Percentiles rank a stretch among this genome's conserved stretches.
These are phyloP conservation scores for Claviceps monticola DNA, from an alignment of 2,329 filamentous ascomycete species.

Conservation along the genomic window DNA sequence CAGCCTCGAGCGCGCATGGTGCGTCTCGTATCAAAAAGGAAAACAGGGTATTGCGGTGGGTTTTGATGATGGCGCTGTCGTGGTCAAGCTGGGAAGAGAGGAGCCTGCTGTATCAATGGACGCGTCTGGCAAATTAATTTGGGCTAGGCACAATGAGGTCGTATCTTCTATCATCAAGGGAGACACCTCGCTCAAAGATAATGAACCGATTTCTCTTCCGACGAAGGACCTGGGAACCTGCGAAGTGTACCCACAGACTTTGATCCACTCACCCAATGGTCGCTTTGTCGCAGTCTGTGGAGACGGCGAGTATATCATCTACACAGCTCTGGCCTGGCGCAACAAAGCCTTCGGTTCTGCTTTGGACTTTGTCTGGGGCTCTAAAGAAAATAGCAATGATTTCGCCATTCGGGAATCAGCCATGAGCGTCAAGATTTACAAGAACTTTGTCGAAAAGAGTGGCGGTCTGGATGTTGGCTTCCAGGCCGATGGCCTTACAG, in stretches of 20 bases:
- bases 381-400: conserved; percentile 95
- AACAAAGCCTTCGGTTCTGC: conserved; percentile 97
- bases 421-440: conserved; percentile 92
- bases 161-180: conserved; percentile 90
- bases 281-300: conserved; percentile 72
- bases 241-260: conserved; percentile 89
- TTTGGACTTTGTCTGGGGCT: conserved; percentile 91
- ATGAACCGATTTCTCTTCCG: conserved; percentile 68
- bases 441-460: conserved; percentile 88
- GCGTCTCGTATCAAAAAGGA: conserved; percentile 87
- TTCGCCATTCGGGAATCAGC: conserved; percentile 92
- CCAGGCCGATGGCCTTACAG: conserved; percentile 80
- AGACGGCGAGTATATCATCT: conserved; percentile 97
- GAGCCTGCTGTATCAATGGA: conserved; percentile 98
- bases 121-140: conserved; percentile 85
- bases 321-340: conserved; percentile 88
- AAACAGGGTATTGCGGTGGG: conserved; percentile 91
- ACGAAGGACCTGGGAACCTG: conserved; percentile 93
- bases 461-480: conserved; percentile 89
- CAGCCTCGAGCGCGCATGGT: conserved; percentile 92
- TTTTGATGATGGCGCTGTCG: conserved; percentile 94
- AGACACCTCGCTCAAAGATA: conserved; percentile 75
- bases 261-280: conserved; percentile 91
- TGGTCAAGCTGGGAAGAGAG: conserved; percentile 93
- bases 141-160: conserved; percentile 90